Percentiles rank a stretch among this genome's conserved stretches.
These are phyloP conservation scores for Trifolium repens DNA, from an alignment of 306 rosid species.

Conservation along the genomic window DNA sequence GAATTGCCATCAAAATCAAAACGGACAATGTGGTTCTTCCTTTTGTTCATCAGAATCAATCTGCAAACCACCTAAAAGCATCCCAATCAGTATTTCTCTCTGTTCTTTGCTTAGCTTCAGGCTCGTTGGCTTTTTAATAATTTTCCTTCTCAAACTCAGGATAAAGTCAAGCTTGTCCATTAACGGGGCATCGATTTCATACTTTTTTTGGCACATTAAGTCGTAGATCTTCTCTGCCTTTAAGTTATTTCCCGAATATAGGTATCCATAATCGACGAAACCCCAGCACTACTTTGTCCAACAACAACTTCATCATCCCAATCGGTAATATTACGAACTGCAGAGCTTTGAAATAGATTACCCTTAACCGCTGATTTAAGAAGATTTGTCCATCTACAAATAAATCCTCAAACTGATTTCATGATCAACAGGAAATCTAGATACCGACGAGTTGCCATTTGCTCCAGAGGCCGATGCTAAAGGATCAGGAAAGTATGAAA, in stretches of 20 bases:
- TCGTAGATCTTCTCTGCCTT: constrained; percentile 80
- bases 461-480: too few relatives aligned
- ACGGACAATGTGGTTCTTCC: constrained; percentile 67
- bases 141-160: constrained; percentile 72
- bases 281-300: too few relatives aligned
- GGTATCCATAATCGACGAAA: constrained; percentile 54
- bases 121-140: constrained; percentile 61
- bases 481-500: too few relatives aligned
- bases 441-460: too few relatives aligned
- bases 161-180: constrained; percentile 79
- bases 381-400: too few relatives aligned
- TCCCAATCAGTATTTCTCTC: constrained; percentile 90
- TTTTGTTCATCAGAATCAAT: constrained; percentile 73
- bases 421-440: too few relatives aligned
- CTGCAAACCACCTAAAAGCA: constrained; percentile 83
- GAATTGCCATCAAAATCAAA: constrained; percentile 70
- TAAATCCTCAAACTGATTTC: too few relatives aligned
- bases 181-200: constrained; percentile 64
- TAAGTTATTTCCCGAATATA: constrained; percentile 60
- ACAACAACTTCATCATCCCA: too few relatives aligned
- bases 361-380: too few relatives aligned
- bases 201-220: constrained; percentile 79
- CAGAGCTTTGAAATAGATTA: too few relatives aligned
- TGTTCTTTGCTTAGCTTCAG: constrained; percentile 83
- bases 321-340: too few relatives aligned